A percentile compares a stretch with the other conserved stretches of the same genome.
These are phyloP conservation scores for Saccharomycopsis schoenii DNA, from an alignment of 805 yeast species.

Conservation along the genomic window DNA sequence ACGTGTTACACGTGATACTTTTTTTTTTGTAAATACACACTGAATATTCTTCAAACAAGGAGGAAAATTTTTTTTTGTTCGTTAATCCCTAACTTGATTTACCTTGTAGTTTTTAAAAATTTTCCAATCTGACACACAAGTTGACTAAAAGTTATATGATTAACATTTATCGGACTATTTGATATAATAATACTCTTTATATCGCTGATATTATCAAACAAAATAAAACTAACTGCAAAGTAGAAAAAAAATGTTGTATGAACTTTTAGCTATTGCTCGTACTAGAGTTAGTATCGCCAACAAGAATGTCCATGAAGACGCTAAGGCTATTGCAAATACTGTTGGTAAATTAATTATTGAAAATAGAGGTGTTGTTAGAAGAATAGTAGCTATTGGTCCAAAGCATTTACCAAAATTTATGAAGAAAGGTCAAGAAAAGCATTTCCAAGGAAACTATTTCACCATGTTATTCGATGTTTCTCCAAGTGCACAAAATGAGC, in stretches of 20 bases:
- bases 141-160: too few relatives aligned
- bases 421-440: conserved; percentile 78
- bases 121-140: neutral
- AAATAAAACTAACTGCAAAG: too few relatives aligned
- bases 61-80: neutral
- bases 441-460: conserved; percentile 86
- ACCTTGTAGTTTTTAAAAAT: neutral
- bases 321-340: conserved; percentile 54
- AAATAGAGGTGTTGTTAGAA: conserved; percentile 91
- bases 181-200: too few relatives aligned
- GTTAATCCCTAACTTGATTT: neutral
- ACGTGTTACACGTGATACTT: neutral
- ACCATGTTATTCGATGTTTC: conserved; percentile 80
- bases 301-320: conserved; percentile 42
- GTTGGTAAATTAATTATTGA: conserved; percentile 74
- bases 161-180: too few relatives aligned
- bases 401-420: conserved; percentile 71
- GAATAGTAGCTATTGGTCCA: conserved; percentile 69
- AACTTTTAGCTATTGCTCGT: conserved; percentile 83
- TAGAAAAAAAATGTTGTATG: conserved; percentile 60
- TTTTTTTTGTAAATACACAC: neutral
- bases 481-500: conserved; percentile 77
- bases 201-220: neutral
- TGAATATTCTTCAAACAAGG: too few relatives aligned
- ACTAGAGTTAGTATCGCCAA: conserved; percentile 40